A percentile compares a stretch with the other conserved stretches of the same genome.
Conservation (phyloP, 164 flowering plant species). For the Annona cherimola region DNA sequence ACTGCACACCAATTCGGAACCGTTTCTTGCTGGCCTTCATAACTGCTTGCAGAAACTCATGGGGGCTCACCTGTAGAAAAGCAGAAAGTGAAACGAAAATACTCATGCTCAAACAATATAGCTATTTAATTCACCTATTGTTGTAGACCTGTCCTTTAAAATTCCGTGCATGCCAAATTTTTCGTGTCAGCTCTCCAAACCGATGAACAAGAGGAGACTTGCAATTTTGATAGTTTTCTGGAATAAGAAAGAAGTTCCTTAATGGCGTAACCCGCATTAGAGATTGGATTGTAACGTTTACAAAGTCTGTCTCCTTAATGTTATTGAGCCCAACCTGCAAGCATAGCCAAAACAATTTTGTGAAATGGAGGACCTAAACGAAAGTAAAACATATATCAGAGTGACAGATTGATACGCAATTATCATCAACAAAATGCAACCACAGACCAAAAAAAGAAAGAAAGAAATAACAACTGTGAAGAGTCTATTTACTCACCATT, state of each 20-base stretch:
- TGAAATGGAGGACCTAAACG: background rate
- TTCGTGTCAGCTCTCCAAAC: constrained; percentile 93
- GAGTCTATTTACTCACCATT: constrained; percentile 44
- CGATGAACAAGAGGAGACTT: constrained; percentile 92
- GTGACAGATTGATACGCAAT: too few species aligned
- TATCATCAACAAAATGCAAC: background rate
- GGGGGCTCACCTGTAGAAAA: constrained; percentile 84
- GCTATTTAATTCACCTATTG: background rate
- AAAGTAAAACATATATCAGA: background rate
- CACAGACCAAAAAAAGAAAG: background rate
- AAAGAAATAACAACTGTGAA: background rate
- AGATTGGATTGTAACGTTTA: constrained; percentile 92
- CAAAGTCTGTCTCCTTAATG: constrained; percentile 91
- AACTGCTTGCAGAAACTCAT: constrained; percentile 93
- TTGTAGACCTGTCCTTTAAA: constrained; percentile 89
- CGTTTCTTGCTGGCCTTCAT: constrained; percentile 93
- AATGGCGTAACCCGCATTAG: constrained; percentile 95
- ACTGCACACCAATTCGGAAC: constrained; percentile 80
- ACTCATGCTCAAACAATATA: background rate
- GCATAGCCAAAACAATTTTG: constrained; percentile 3
- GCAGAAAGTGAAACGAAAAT: background rate
- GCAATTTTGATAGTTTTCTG: constrained; percentile 76
- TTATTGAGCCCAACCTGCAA: constrained; percentile 91
- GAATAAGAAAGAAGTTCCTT: constrained; percentile 92
- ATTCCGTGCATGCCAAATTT: constrained; percentile 96